Base-by-base conservation (phyloP, 257 asterid genomes). In the Thymus quinquecostatus region DNA sequence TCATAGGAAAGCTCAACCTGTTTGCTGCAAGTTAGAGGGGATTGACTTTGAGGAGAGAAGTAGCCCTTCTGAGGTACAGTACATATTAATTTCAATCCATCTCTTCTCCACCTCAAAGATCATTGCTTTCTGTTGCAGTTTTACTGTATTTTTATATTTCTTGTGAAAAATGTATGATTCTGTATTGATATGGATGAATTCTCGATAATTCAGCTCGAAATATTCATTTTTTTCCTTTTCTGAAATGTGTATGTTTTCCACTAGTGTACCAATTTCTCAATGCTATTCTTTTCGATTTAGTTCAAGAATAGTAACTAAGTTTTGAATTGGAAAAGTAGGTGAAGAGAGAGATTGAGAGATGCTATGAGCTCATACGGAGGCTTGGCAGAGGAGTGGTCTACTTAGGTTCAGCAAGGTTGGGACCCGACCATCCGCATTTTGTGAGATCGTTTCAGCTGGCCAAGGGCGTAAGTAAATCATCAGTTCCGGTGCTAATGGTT, bases 321-420 rank as follows among this genome's bases (percentile, higher is more conserved):
- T 10, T 34, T 36, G 32, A 63, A 43, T 72, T 28, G 50, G 41
- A 59, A 67, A 64, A 54, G 62, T 76, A 92, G 99, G 96, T 94
- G 29, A 91, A 88, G 92, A 84, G 87, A 79, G 99, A 94, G 81
- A 89, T 94, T 0, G 85, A 85, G 62, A 80, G 77, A 43, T 94
- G 99, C 85, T 91, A 91, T 76, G 89, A 88, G 58, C 96, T 91
- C 34, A 89, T 94, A 75, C 70, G 47, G 63, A 88, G 89, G 72
- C 93, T 89, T 49, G 97, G 97, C 41, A 86, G 97, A 66, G 99
- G 99, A 10, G 98, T 82, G 44, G 97, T 89, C 79, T 94, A 94
- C 83, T 88, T 94, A 75, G 98, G 98, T 71, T 94, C 99, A 41
- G 81, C 99, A 43, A 85, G 97, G 80, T 73, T 94, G 84, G 97